Conservation (phyloP, 768 basidiomycete species). For the Boletus subparvulus region DNA sequence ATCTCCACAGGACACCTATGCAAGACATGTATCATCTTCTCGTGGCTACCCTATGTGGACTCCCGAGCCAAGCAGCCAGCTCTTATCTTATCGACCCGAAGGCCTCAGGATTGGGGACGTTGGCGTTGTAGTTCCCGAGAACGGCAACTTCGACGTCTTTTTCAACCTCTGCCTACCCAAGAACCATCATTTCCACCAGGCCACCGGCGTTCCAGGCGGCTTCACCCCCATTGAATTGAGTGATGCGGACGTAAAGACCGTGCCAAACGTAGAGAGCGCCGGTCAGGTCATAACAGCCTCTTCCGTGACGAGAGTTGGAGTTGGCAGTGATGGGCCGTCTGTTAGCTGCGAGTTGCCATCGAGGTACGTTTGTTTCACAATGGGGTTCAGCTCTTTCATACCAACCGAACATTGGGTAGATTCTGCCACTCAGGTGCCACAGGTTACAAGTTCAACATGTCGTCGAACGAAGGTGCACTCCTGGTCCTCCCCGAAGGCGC, state of each 20-base stretch:
- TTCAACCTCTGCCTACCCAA: conserved; percentile 40
- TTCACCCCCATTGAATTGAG: conserved; percentile 27
- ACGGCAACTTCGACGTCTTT: conserved; percentile 38
- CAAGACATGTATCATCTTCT: conserved; percentile 20
- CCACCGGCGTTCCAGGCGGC: conserved; percentile 27
- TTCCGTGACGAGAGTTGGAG: conserved; percentile 13
- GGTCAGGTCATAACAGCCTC: conserved; percentile 10
- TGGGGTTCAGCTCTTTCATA: neutral
- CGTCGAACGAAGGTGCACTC: conserved; percentile 31
- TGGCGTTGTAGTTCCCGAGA: conserved; percentile 33
- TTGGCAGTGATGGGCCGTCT: neutral
- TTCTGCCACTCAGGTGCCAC: neutral
- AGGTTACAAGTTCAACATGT: conserved; percentile 13
- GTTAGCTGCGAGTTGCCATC: neutral
- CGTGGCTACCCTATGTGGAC: conserved; percentile 39
- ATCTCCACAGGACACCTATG: conserved; percentile 27
- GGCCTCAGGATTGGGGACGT: conserved; percentile 42
- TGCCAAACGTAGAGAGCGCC: conserved; percentile 7
- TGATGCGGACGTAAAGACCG: conserved; percentile 16
- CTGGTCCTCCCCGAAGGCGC: conserved; percentile 38
- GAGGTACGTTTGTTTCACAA: conserved; percentile 3
- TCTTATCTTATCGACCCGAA: conserved; percentile 26
- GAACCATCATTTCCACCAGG: conserved; percentile 23
- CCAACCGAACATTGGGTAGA: neutral
- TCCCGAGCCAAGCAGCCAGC: conserved; percentile 30